Conservation (phyloP, 345 rosid genomes). For the Eucalyptus brandiana region DNA sequence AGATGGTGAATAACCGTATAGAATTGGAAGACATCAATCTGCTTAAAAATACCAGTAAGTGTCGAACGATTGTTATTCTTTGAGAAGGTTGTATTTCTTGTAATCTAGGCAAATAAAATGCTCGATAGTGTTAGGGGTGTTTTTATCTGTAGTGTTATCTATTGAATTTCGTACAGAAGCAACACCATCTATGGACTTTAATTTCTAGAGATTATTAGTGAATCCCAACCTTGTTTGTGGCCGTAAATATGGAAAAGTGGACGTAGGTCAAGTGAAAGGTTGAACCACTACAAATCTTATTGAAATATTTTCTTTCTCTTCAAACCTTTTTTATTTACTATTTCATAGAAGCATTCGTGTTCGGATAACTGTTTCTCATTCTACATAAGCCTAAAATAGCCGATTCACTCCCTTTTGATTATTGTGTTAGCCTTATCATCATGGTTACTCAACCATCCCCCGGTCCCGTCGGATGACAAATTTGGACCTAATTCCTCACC, state of each 20-base stretch:
- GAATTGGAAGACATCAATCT: not conserved
- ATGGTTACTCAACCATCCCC: not conserved
- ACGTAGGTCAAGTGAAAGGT: not conserved
- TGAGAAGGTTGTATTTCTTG: not conserved
- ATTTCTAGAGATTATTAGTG: not conserved
- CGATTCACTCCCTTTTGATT: not conserved
- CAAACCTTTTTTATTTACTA: not conserved
- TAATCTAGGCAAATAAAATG: not conserved
- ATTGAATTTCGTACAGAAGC: not conserved
- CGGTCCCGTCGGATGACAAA: not conserved
- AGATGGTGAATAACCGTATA: not conserved
- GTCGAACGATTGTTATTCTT: too few species aligned
- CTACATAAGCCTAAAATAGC: not conserved
- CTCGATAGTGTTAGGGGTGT: not conserved
- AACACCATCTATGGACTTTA: not conserved
- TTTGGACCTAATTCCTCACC: not conserved
- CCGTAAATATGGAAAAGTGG: not conserved
- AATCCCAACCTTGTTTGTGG: not conserved
- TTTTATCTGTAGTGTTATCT: not conserved
- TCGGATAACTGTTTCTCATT: not conserved
- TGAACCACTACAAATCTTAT: not conserved
- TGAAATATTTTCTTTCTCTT: not conserved
- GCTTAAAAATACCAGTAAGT: not conserved
- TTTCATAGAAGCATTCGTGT: not conserved
- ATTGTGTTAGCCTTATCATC: not conserved